Conservation (phyloP, 140 eudicot genomes). For the Eryngium alpinum region DNA sequence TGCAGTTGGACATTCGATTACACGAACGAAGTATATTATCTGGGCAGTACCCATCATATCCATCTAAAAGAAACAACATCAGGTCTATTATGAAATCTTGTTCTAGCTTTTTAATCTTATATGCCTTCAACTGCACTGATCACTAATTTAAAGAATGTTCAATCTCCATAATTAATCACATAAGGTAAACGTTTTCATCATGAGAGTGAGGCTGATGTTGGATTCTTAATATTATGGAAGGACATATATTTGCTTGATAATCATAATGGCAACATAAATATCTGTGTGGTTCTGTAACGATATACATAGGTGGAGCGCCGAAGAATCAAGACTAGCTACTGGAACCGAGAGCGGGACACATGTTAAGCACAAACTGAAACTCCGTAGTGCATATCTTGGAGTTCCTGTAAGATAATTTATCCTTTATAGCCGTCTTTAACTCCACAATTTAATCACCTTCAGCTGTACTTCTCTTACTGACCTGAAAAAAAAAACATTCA, state of each 20-base stretch:
- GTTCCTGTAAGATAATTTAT: slow-evolving; percentile 53
- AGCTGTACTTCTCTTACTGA: background rate
- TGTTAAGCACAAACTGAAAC: slow-evolving; percentile 43
- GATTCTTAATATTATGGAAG: background rate
- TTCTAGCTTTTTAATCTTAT: background rate
- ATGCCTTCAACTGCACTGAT: background rate
- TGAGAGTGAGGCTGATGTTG: background rate
- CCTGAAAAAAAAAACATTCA: too few relatives aligned
- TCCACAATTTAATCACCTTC: slow-evolving; percentile 21
- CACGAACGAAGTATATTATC: slow-evolving; percentile 58
- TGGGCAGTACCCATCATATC: slow-evolving; percentile 41
- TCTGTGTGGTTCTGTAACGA: slow-evolving; percentile 3
- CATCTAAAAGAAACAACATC: slow-evolving; percentile 23
- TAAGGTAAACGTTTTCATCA: background rate
- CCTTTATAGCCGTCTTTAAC: background rate
- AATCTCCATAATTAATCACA: background rate
- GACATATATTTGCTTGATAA: background rate
- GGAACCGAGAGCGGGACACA: slow-evolving; percentile 37
- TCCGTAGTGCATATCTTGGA: slow-evolving; percentile 57
- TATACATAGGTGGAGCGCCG: slow-evolving; percentile 44
- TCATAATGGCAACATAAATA: background rate
- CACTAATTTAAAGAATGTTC: background rate
- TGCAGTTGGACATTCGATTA: slow-evolving; percentile 59
- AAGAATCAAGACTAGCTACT: slow-evolving; percentile 58
- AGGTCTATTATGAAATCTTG: slow-evolving; percentile 29